Percentiles rank a stretch among this genome's conserved stretches.
Evolutionary conservation across 345 rosid species (phyloP).

Genomic region (Brassica nigra): DNA sequence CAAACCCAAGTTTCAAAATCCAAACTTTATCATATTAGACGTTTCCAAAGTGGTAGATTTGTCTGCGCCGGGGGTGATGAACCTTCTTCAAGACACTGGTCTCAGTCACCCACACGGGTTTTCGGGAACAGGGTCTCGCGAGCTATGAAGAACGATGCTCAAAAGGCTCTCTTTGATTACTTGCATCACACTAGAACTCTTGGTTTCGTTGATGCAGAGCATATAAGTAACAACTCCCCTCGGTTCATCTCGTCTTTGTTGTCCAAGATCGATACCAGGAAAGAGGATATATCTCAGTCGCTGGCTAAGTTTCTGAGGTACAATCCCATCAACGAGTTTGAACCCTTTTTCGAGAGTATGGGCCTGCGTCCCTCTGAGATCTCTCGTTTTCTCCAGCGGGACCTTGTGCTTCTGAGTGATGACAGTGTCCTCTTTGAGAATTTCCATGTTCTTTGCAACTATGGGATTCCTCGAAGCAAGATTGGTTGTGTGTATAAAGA

Average conservation of each 20-base stretch:
- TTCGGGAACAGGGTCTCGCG: constrained; percentile 32
- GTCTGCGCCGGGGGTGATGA: constrained; percentile 21
- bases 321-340: constrained; percentile 85
- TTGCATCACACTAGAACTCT: constrained; percentile 63
- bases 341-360: constrained; percentile 82
- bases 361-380: constrained; percentile 62
- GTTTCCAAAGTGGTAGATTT: constrained; percentile 41
- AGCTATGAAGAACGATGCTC: constrained; percentile 49
- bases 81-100: constrained; percentile 33
- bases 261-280: constrained; percentile 37
- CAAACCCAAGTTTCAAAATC: constrained; percentile 31
- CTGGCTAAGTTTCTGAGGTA: constrained; percentile 59
- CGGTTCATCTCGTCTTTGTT: constrained; percentile 47
- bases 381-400: constrained; percentile 47
- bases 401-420: constrained; percentile 63
- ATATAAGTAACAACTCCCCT: constrained; percentile 68
- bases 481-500: constrained; percentile 64
- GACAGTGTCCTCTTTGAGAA: constrained; percentile 63
- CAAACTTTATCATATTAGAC: constrained; percentile 32
- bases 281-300: constrained; percentile 41
- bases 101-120: constrained; percentile 35
- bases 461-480: constrained; percentile 59
- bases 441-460: constrained; percentile 60
- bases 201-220: constrained; percentile 64
- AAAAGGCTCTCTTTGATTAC: constrained; percentile 71